Evolutionary conservation across 1,284 basidiomycete species (phyloP), one percentile per base, ranked within the genome.

Genomic region (Rhodofomes roseus): DNA sequence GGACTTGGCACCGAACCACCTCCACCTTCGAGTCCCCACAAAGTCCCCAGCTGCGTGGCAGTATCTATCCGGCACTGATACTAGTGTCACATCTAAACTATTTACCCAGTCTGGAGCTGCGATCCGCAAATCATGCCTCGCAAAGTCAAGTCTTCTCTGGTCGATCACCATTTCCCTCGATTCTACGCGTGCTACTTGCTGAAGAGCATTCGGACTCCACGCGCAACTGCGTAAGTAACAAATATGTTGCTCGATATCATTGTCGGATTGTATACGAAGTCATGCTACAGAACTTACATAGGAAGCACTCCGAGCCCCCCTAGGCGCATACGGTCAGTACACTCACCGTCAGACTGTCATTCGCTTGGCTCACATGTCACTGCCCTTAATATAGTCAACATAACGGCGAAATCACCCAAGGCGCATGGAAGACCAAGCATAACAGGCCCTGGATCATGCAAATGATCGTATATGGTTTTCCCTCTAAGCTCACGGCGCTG

Each of bases 171-270:
- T 1, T 86, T 90, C 62, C 91, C 93, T 1, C 73, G 83, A 0
- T 93, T 96, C 72, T 96, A 96, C 70, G 91, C 91, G 1, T 96
- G 93, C 73, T 96, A 96, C 72, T 81, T 96, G 0, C 78, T 96
- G 12, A 88, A 89, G 65, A 92, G 89, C 1, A 70, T 83, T 4
- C 78, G 84, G 22, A 82, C 79, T 0, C 79, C 81, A 0, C 75
- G 76, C 23, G 81, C 86, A 0, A 83, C 81, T 54, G 84, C 87
- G 76, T 92, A 78, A 63, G 82, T 77, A 7, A 25, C 6, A 48
- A 1, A n/a, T 12, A 4, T 27, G 20, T 18, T 39, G 14, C 37
- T 43, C 37, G 39, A 36, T 46, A 54, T 22, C 20, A 44, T 25
- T 25, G 37, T 9, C 12, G 8, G n/a, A 31, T 14, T 9, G 6